phyloP scores from a whole-genome alignment of 1,284 basidiomycete species.

The Sparassis latifolia region DNA sequence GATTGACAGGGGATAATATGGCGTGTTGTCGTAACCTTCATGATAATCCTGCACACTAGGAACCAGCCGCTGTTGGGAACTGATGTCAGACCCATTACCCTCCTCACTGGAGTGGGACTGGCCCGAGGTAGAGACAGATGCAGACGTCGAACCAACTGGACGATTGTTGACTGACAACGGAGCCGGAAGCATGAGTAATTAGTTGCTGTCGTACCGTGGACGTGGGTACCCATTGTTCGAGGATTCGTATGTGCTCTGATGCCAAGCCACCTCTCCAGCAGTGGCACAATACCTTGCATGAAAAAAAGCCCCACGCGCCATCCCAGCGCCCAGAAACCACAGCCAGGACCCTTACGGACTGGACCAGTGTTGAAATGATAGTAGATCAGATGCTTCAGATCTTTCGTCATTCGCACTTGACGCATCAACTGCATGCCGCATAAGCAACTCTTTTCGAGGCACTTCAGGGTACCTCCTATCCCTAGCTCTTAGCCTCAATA shows the following conservation, averaged over 20 bases:
- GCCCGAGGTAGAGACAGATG: constrained; percentile 41
- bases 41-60: constrained; percentile 35
- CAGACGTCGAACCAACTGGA: constrained; percentile 32
- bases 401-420: too few species aligned
- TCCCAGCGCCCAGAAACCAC: too few species aligned
- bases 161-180: constrained; percentile 51
- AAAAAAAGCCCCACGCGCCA: too few species aligned
- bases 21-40: constrained; percentile 18
- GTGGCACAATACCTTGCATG: too few species aligned
- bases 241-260: constrained; percentile 62
- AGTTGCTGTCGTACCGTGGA: constrained; percentile 58
- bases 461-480: too few species aligned
- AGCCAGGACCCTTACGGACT: too few species aligned
- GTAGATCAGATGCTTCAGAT: too few species aligned
- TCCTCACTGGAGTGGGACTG: constrained; percentile 64
- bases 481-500: too few species aligned
- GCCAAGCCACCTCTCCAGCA: too few species aligned
- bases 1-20: constrained; percentile 10
- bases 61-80: constrained; percentile 54
- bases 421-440: too few species aligned
- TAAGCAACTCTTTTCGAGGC: too few species aligned
- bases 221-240: constrained; percentile 33
- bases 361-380: too few species aligned
- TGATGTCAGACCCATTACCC: constrained; percentile 46
- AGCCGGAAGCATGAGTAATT: constrained; percentile 64